Percentiles rank a stretch among this genome's conserved stretches.
Conservation (phyloP, 139 green algal species). For the Micromonas commoda region DNA sequence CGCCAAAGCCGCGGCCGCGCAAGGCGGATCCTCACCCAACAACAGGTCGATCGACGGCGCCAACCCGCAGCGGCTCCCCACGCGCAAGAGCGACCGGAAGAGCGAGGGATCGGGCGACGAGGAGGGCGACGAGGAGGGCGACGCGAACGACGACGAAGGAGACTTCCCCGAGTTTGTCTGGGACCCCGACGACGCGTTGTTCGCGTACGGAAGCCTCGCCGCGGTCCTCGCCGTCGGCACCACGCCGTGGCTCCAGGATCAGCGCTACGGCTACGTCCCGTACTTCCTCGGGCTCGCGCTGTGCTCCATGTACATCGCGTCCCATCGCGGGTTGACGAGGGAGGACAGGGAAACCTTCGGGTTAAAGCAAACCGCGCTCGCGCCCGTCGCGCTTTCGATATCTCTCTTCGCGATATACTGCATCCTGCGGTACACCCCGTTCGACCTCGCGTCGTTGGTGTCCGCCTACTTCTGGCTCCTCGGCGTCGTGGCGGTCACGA, state of each 20-base stretch:
- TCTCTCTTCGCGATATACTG: slow-evolving; percentile 31
- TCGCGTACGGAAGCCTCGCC: neutral
- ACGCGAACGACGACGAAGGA: neutral
- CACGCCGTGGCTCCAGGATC: neutral
- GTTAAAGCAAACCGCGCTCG: slow-evolving; percentile 36
- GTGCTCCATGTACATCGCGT: slow-evolving; percentile 75
- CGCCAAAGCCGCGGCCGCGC: too few species aligned
- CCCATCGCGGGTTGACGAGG: slow-evolving; percentile 43
- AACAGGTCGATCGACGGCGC: neutral
- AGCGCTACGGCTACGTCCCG: slow-evolving; percentile 20
- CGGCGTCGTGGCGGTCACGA: slow-evolving; percentile 51
- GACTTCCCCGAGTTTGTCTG: neutral
- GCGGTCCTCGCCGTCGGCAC: neutral
- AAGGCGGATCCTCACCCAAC: neutral
- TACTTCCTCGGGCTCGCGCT: slow-evolving; percentile 70
- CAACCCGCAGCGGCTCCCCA: neutral
- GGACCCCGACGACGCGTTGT: neutral
- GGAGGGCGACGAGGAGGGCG: neutral
- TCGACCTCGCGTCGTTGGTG: slow-evolving; percentile 59
- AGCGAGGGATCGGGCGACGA: neutral
- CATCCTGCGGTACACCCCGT: slow-evolving; percentile 63
- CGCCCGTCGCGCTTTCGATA: neutral
- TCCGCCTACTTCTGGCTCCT: slow-evolving; percentile 78
- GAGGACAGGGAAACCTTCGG: slow-evolving; percentile 64
- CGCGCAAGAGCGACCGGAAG: neutral